These are phyloP conservation scores for Rutstroemia sydowiana DNA, from an alignment of 2,329 filamentous ascomycete species.

Conservation along the genomic window DNA sequence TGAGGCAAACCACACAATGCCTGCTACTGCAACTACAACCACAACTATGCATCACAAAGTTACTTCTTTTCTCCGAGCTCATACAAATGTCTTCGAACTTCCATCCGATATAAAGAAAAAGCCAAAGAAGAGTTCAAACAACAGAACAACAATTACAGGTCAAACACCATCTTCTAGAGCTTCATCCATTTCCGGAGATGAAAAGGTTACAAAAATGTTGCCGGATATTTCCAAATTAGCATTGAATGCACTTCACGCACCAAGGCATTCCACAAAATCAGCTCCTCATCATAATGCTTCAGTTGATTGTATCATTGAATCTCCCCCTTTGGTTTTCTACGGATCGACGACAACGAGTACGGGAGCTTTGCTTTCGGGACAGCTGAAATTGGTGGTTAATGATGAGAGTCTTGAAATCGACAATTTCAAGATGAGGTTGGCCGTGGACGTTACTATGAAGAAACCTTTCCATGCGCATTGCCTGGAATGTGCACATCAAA, in stretches of 20 bases:
- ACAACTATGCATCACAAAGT: constrained; percentile 10
- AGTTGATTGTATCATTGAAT: constrained; percentile 44
- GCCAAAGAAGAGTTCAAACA: background rate
- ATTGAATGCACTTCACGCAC: constrained; percentile 17
- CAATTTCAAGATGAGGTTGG: constrained; percentile 64
- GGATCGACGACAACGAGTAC: constrained; percentile 67
- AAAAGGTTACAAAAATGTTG: constrained; percentile 17
- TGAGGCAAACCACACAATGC: constrained; percentile 1
- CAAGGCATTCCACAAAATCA: constrained; percentile 21
- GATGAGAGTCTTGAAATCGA: constrained; percentile 62
- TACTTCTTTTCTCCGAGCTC: constrained; percentile 8
- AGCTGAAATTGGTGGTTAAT: constrained; percentile 65
- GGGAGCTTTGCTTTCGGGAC: constrained; percentile 79
- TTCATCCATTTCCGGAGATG: constrained; percentile 7
- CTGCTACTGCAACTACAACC: too few species aligned
- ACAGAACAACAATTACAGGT: background rate
- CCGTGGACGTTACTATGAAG: constrained; percentile 67
- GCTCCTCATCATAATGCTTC: constrained; percentile 19
- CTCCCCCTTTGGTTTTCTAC: constrained; percentile 61
- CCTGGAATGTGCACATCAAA: constrained; percentile 63
- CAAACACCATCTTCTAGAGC: constrained; percentile 12
- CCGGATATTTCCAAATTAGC: constrained; percentile 25
- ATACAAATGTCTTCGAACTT: background rate
- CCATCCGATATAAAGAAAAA: constrained; percentile 3
- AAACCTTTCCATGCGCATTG: constrained; percentile 77